Conservation (phyloP, 805 yeast genomes). For the Saccharomycopsis sp. region DNA sequence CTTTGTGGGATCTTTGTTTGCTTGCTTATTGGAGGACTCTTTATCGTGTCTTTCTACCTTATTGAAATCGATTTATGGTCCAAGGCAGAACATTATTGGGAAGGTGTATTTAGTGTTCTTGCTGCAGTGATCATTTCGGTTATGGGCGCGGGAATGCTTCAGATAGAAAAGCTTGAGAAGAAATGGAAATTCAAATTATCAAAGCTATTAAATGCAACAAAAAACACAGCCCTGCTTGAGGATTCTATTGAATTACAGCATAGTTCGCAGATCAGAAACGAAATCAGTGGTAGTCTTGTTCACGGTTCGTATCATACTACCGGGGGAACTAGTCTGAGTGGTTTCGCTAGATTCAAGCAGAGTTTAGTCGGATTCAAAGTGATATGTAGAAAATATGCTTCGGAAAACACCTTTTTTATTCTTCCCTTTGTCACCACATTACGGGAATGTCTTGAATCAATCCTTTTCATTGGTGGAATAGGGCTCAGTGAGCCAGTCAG, state of each 20-base stretch:
- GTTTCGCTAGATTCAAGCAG: slow-evolving; percentile 1
- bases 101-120: slow-evolving; percentile 71
- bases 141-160: slow-evolving; percentile 79
- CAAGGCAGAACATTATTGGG: slow-evolving; percentile 83
- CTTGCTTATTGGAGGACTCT: slow-evolving; percentile 61
- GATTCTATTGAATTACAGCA: slow-evolving; percentile 20
- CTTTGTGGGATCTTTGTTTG: slow-evolving; percentile 63
- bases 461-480: slow-evolving; percentile 86
- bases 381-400: slow-evolving; percentile 35
- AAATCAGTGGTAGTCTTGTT: neutral
- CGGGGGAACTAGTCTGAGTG: neutral
- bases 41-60: slow-evolving; percentile 63
- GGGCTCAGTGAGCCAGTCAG: slow-evolving; percentile 65
- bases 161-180: slow-evolving; percentile 74
- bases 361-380: slow-evolving; percentile 12
- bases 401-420: slow-evolving; percentile 64
- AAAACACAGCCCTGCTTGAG: slow-evolving; percentile 23
- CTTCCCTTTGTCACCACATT: slow-evolving; percentile 81
- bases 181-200: slow-evolving; percentile 70
- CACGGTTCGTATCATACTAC: neutral
- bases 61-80: slow-evolving; percentile 86
- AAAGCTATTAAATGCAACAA: slow-evolving; percentile 28
- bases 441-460: slow-evolving; percentile 88
- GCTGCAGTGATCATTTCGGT: slow-evolving; percentile 74
- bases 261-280: slow-evolving; percentile 10